phyloP scores from a whole-genome alignment of 208 protist species.

The Zelonia costaricensis region DNA sequence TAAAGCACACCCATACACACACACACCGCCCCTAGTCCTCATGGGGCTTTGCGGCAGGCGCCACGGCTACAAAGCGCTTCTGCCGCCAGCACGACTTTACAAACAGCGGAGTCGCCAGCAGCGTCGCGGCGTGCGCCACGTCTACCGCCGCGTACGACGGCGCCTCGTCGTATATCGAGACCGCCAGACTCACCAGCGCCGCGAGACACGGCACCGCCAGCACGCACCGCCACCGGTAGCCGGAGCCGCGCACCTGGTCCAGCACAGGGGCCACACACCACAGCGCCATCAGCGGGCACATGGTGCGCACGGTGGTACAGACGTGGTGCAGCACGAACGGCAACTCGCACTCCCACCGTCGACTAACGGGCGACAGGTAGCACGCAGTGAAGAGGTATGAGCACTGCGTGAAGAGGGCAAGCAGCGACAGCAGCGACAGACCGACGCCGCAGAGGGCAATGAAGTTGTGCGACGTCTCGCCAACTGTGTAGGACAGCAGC shows the following conservation, averaged over 20 bases:
- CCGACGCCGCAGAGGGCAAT: slow-evolving; percentile 76
- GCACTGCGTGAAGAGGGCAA: slow-evolving; percentile 50
- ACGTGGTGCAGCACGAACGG: slow-evolving; percentile 74
- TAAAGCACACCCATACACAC: too few relatives aligned
- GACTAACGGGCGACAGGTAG: slow-evolving; percentile 31
- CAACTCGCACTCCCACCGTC: slow-evolving; percentile 62
- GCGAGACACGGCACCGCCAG: slow-evolving; percentile 37
- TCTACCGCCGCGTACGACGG: slow-evolving; percentile 23
- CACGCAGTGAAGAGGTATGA: slow-evolving; percentile 61
- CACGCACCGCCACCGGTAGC: slow-evolving; percentile 40
- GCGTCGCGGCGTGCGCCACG: slow-evolving; percentile 15
- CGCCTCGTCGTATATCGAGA: slow-evolving; percentile 14
- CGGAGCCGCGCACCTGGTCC: slow-evolving; percentile 34
- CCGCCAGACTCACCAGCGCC: slow-evolving; percentile 20
- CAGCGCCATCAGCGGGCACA: slow-evolving; percentile 55
- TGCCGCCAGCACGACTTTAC: slow-evolving; percentile 39
- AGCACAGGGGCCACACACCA: slow-evolving; percentile 65
- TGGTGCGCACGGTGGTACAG: slow-evolving; percentile 47
- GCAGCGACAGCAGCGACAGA: slow-evolving; percentile 53
- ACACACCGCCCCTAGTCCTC: slow-evolving; percentile 22
- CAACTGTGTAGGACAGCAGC: slow-evolving; percentile 53
- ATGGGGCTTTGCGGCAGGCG: slow-evolving; percentile 31
- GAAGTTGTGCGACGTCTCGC: slow-evolving; percentile 53
- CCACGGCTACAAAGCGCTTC: slow-evolving; percentile 23
- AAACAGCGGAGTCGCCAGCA: slow-evolving; percentile 30